phyloP scores from a whole-genome alignment of 2,329 filamentous ascomycete genomes.

The Phoma herbarum region DNA sequence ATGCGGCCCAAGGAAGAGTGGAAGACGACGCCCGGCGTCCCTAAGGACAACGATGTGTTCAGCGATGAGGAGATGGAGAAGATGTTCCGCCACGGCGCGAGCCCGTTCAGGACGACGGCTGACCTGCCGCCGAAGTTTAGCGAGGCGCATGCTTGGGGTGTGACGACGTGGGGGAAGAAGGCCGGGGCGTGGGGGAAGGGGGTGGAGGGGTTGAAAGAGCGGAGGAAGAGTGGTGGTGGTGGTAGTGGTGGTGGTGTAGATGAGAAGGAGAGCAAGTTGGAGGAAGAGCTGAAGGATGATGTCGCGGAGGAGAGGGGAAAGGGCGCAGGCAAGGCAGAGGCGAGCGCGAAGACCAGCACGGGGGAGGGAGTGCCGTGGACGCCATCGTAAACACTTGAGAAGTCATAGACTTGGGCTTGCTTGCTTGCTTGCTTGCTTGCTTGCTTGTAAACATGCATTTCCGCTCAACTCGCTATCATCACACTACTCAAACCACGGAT shows the following conservation, averaged over 20 bases:
- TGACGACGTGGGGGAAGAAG: slow-evolving; percentile 62
- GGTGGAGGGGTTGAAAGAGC: slow-evolving; percentile 56
- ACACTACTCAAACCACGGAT: slow-evolving; percentile 38
- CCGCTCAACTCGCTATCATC: background rate
- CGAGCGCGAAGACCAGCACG: slow-evolving; percentile 6
- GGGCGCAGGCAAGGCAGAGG: background rate
- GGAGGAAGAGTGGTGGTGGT: slow-evolving; percentile 26
- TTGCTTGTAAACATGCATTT: background rate
- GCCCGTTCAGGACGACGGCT: slow-evolving; percentile 55
- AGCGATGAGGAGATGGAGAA: slow-evolving; percentile 30
- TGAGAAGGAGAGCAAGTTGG: slow-evolving; percentile 15
- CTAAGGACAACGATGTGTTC: slow-evolving; percentile 17
- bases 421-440: too few species aligned
- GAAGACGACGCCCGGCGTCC: background rate
- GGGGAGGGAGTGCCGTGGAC: slow-evolving; percentile 9
- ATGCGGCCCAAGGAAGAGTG: background rate
- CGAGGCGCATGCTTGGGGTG: slow-evolving; percentile 64
- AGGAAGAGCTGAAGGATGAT: slow-evolving; percentile 1
- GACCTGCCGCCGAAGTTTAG: slow-evolving; percentile 61
- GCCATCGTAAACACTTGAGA: background rate
- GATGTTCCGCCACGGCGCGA: slow-evolving; percentile 56
- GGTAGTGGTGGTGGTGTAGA: slow-evolving; percentile 56
- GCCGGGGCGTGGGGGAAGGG: slow-evolving; percentile 63
- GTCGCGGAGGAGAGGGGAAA: background rate
- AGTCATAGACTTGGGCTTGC: background rate